Percentiles rank a stretch among this genome's conserved stretches.
phyloP scores from a whole-genome alignment of 1,284 basidiomycete species.

The Bondarzewia mesenterica region DNA sequence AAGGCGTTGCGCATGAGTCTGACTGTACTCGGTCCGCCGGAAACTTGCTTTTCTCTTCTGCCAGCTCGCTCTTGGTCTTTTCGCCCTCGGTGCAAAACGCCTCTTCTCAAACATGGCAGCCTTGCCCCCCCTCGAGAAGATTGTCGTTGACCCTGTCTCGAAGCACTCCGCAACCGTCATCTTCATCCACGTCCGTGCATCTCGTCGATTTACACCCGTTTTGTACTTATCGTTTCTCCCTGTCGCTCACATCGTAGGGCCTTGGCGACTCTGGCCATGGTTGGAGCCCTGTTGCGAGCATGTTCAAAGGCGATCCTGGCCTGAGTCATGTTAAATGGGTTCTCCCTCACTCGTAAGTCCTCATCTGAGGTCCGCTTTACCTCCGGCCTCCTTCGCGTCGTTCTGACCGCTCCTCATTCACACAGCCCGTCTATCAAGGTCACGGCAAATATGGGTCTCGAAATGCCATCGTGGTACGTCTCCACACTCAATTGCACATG shows the following conservation, averaged over 20 bases:
- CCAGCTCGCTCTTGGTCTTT: slow-evolving; percentile 1
- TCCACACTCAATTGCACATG: slow-evolving; percentile 2
- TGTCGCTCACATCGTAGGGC: too few species aligned
- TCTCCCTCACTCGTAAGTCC: slow-evolving; percentile 64
- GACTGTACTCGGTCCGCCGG: too few species aligned
- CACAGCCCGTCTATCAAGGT: slow-evolving; percentile 47
- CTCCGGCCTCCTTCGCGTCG: not conserved
- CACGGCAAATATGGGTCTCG: slow-evolving; percentile 60
- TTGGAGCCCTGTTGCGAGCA: slow-evolving; percentile 72
- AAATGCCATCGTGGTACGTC: slow-evolving; percentile 65
- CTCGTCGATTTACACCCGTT: not conserved
- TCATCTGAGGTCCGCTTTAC: not conserved
- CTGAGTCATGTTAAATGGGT: slow-evolving; percentile 80
- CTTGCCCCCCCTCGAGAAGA: slow-evolving; percentile 29
- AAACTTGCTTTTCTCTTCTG: slow-evolving; percentile 25
- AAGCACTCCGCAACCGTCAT: slow-evolving; percentile 84
- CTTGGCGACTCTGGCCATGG: slow-evolving; percentile 70
- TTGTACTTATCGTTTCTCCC: not conserved
- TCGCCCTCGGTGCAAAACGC: not conserved
- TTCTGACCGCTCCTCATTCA: not conserved
- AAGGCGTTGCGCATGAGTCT: not conserved
- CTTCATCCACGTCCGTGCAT: slow-evolving; percentile 69
- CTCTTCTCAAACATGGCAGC: slow-evolving; percentile 16
- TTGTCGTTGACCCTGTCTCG: slow-evolving; percentile 44
- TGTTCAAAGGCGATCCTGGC: slow-evolving; percentile 38